A percentile compares a stretch with the other conserved stretches of the same genome.
Evolutionary conservation across 192 early-diverging fungal species (phyloP).

Genomic region (Ambispora gerdemannii): DNA sequence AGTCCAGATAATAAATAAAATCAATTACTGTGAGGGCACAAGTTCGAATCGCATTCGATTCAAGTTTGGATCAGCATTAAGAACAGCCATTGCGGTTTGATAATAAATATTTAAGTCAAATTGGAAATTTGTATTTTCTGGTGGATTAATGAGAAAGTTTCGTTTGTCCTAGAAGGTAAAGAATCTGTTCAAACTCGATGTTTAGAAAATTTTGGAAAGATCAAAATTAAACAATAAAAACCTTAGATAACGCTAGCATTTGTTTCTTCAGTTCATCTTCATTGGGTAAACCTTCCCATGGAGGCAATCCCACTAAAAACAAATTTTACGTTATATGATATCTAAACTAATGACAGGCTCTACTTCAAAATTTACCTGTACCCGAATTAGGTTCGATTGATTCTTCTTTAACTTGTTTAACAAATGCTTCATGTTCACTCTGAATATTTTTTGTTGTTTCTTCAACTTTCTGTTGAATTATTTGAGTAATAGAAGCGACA

Average conservation of each 20-base stretch:
- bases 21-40: constrained; percentile 57
- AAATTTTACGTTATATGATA: not conserved
- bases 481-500: constrained; percentile 15
- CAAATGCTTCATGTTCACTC: constrained; percentile 46
- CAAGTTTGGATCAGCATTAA: constrained; percentile 55
- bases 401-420: constrained; percentile 47
- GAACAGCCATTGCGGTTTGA: constrained; percentile 51
- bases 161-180: constrained; percentile 48
- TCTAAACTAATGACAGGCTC: not conserved
- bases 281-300: constrained; percentile 53
- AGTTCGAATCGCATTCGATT: constrained; percentile 64
- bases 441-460: constrained; percentile 42
- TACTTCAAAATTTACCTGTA: constrained; percentile 34
- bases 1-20: not conserved
- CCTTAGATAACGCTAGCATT: constrained; percentile 50
- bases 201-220: not conserved
- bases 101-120: constrained; percentile 60
- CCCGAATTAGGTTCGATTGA: constrained; percentile 38
- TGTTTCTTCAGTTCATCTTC: constrained; percentile 49
- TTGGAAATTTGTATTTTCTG: constrained; percentile 56
- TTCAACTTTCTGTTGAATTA: constrained; percentile 29
- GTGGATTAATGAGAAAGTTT: constrained; percentile 60
- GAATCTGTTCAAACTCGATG: not conserved
- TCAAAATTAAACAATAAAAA: constrained; percentile 1
- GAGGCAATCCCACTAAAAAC: constrained; percentile 34